Base-by-base conservation (phyloP, 495 filamentous ascomycete species). In the Poronia punctata region DNA sequence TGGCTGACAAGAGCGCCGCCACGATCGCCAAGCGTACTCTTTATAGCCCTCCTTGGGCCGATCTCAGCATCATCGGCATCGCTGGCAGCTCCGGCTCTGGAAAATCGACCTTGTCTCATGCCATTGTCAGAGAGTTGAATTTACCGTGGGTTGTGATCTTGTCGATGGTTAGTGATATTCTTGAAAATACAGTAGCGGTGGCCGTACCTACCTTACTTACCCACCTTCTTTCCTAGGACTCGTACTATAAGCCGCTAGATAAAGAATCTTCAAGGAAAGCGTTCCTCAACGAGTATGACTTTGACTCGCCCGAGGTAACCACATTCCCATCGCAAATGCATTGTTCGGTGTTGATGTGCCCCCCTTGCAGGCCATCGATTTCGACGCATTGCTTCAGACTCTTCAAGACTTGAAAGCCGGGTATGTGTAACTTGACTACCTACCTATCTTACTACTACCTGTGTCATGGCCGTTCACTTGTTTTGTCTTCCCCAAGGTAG, bases 111-210 rank as follows among this genome's bases (percentile, higher is more conserved):
- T 67, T 98, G 37, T 88, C 93, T 16, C 78, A 89, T 46, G 88
- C 88, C 34, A 94, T 98, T 49, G 87, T 97, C 37, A 79, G 71
- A 40, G 83, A 84, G 43, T 63, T 98, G 49, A 95, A 89, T 64
- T 67, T 97, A 36, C 92, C 92, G 29, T 98, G 92, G 92, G 92
- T 98, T 24, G 87, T 96, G 20, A 95, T 98, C 59, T 64, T 98
- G 48, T 90, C 88, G 22, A 96, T 98, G 79, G 88, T 94, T 74
- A 57, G 65, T 46, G 21, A 10, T 27, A 22, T 40, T 28, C 5
- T 26, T 35, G 42, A 18, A 36, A 21, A 36, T 10, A 42, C 24
- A 22, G 34, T 44, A 22, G 48, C 28, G 42, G 43, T 10, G 8
- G 29, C 18, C 15, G 23, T 23, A 31, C 43, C 38, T 40, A 19